Evolutionary conservation across 73 alveolate genomes (phyloP), one percentile per base, ranked within the genome.

Genomic region (Paramecium caudatum): DNA sequence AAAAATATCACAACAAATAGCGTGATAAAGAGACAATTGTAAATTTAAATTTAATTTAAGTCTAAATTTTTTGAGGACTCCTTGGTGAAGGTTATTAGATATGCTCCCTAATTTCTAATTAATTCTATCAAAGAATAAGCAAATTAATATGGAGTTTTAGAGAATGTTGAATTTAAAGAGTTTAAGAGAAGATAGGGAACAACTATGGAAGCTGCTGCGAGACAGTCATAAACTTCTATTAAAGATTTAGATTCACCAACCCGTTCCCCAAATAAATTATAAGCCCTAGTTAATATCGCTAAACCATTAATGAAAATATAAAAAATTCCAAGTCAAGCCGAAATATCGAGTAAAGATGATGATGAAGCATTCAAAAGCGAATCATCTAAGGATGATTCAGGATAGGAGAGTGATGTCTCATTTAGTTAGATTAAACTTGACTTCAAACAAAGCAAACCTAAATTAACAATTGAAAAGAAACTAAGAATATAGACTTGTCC

Each of bases 21-120:
- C 25, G 34, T 32, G 84, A 68, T 17, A 68, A 68, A 37, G 61
- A 68, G 34, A 37, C 61, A 3, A 37, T 68, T 32, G 84, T 68
- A 68, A 33, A n/a, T 12, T 4, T 30, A n/a, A 13, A 30, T n/a
- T 30, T 68, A 68, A 32, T 68, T 12, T 32, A 3, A 33, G 84
- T 34, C 61, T 30, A 68, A 68, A 68, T 68, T 68, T 68, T 68
- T 32, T 68, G 84, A 68, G 34, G 47, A 68, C 3, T 68, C 84
- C 3, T 37, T 68, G 19, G 37, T 68, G 1, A 68, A 68, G 5
- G 61, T 33, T 34, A 34, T 68, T 5, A 68, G 84, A 33, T 68
- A 34, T 37, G 84, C 84, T 68, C 84, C 84, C 25, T 68, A 68
- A 68, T 68, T 68, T 68, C 34, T 68, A 65, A 65, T 65, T 65